Conservation (phyloP, 2,329 filamentous ascomycete species). For the Pseudogymnoascus sp. region DNA sequence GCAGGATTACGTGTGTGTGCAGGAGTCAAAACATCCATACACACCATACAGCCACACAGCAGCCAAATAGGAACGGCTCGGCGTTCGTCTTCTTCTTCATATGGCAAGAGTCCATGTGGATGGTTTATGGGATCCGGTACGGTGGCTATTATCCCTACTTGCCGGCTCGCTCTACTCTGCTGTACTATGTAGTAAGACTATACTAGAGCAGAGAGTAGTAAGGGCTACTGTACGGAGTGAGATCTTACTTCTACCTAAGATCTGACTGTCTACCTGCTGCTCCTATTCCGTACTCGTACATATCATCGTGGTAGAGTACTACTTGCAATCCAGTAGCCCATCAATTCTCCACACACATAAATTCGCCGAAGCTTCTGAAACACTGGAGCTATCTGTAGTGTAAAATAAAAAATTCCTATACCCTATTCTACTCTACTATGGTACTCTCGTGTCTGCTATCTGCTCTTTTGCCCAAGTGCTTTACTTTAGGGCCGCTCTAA, state of each 20-base stretch:
- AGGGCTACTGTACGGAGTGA: too few species aligned
- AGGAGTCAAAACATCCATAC: too few species aligned
- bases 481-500: not conserved
- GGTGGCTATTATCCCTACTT: not conserved
- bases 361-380: not conserved
- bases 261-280: too few species aligned
- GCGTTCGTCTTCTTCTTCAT: not conserved
- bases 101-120: not conserved
- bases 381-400: not conserved
- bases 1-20: not conserved
- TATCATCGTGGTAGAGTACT: not conserved
- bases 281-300: not conserved
- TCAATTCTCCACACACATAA: not conserved
- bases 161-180: too few species aligned
- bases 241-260: too few species aligned
- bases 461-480: not conserved
- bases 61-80: not conserved
- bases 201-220: too few species aligned
- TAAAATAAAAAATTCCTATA: not conserved
- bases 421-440: not conserved
- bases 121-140: not conserved
- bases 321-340: too few species aligned
- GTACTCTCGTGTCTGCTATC: too few species aligned
- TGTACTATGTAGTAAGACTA: too few species aligned
- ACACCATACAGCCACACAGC: too few species aligned